A percentile compares a stretch with the other conserved stretches of the same genome.
phyloP scores from a whole-genome alignment of 1,139 yeast species.

The Kurtzmaniella quercitrusa region DNA sequence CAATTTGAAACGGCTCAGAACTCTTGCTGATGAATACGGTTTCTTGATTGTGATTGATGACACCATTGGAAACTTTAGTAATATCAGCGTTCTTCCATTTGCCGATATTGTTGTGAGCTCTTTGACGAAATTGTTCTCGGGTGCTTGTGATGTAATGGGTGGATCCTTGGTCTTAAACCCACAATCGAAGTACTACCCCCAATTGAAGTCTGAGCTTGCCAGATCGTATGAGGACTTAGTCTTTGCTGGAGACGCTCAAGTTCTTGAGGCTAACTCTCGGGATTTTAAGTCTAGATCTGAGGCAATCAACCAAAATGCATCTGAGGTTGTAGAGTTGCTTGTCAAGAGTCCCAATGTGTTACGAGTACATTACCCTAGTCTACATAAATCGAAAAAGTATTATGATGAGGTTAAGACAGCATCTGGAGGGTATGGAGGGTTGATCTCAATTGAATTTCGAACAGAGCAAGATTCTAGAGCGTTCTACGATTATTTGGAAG shows the following conservation, averaged over 20 bases:
- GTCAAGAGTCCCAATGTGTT: slow-evolving; percentile 48
- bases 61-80: slow-evolving; percentile 86
- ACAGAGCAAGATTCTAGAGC: slow-evolving; percentile 60
- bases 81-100: slow-evolving; percentile 74
- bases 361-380: slow-evolving; percentile 67
- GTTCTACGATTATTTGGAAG: slow-evolving; percentile 69
- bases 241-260: slow-evolving; percentile 94
- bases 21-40: slow-evolving; percentile 61
- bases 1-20: slow-evolving; percentile 57
- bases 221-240: slow-evolving; percentile 64
- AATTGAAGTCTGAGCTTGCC: slow-evolving; percentile 50
- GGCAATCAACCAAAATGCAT: slow-evolving; percentile 66
- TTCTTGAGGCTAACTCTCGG: slow-evolving; percentile 87
- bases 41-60: slow-evolving; percentile 91
- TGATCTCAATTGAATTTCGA: slow-evolving; percentile 72
- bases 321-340: slow-evolving; percentile 48
- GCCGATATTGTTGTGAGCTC: slow-evolving; percentile 89
- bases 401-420: slow-evolving; percentile 68
- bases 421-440: slow-evolving; percentile 90
- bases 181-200: slow-evolving; percentile 45
- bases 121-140: slow-evolving; percentile 86
- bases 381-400: slow-evolving; percentile 50
- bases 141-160: slow-evolving; percentile 94
- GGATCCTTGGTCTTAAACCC: slow-evolving; percentile 85
- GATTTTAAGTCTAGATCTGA: slow-evolving; percentile 72